phyloP scores from a whole-genome alignment of 2,329 filamentous ascomycete species.

The Hypoxylon sp. region DNA sequence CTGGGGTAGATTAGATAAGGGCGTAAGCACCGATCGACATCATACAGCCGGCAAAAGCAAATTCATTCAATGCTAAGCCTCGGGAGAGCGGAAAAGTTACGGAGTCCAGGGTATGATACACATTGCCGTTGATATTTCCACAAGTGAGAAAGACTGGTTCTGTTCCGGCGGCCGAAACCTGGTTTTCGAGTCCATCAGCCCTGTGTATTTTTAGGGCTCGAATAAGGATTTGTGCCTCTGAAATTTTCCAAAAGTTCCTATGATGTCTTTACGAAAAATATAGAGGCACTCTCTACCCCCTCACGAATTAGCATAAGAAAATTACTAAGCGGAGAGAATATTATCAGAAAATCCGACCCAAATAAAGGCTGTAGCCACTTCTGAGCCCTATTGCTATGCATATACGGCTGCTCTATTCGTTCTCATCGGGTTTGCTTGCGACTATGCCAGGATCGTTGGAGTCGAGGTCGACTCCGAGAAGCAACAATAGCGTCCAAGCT shows the following conservation, averaged over 20 bases:
- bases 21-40: neutral
- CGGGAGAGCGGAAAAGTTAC: neutral
- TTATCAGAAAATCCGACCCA: neutral
- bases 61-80: neutral
- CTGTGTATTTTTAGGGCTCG: neutral
- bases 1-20: neutral
- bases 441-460: neutral
- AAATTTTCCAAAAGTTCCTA: neutral
- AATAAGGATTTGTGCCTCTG: neutral
- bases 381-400: neutral
- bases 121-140: neutral
- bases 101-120: neutral
- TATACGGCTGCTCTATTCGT: neutral
- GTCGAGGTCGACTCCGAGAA: neutral
- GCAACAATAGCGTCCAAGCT: neutral
- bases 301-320: neutral
- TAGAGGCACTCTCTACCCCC: neutral
- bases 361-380: neutral
- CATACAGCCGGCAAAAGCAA: neutral
- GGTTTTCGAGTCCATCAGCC: neutral
- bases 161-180: neutral
- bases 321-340: neutral
- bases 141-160: neutral
- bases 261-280: neutral
- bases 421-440: neutral